These are phyloP conservation scores for Nothophaeocryptopus gaeumannii DNA, from an alignment of 2,329 filamentous ascomycete species.

Conservation along the genomic window DNA sequence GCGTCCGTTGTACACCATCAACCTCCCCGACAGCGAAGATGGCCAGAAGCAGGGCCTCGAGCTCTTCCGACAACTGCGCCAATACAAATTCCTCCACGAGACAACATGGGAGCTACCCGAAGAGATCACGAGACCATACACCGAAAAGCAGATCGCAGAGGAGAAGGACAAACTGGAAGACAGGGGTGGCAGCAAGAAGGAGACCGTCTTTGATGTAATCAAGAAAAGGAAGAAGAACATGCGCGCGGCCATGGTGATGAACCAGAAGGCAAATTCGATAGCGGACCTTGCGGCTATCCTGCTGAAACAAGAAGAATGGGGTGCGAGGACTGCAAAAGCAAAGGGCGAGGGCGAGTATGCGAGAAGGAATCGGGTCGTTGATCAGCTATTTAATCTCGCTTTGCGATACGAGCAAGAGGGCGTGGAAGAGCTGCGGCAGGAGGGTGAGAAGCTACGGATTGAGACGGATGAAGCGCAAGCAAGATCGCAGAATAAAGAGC, in stretches of 20 bases:
- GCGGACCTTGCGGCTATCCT: conserved; percentile 60
- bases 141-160: conserved; percentile 40
- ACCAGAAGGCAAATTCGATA: conserved; percentile 62
- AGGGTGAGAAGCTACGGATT: conserved; percentile 14
- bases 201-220: conserved; percentile 32
- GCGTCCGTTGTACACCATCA: conserved; percentile 58
- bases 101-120: conserved; percentile 45
- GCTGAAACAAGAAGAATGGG: conserved; percentile 45
- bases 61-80: conserved; percentile 58
- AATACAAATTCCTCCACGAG: conserved; percentile 60
- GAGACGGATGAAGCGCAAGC: conserved; percentile 5
- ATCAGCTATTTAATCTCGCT: conserved; percentile 24
- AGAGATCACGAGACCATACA: conserved; percentile 37
- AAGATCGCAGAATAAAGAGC: conserved; percentile 5
- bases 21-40: conserved; percentile 48
- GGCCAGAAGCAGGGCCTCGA: conserved; percentile 46
- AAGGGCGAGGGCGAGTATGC: conserved; percentile 8
- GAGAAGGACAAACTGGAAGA: conserved; percentile 40
- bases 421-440: conserved; percentile 19
- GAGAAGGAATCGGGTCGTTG: conserved; percentile 17
- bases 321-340: conserved; percentile 25
- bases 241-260: conserved; percentile 56
- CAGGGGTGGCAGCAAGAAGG: conserved; percentile 32
- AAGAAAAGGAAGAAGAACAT: conserved; percentile 44
- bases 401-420: conserved; percentile 13